These are phyloP conservation scores for Fusarium euwallaceae DNA, from an alignment of 2,329 filamentous ascomycete species.

Conservation along the genomic window DNA sequence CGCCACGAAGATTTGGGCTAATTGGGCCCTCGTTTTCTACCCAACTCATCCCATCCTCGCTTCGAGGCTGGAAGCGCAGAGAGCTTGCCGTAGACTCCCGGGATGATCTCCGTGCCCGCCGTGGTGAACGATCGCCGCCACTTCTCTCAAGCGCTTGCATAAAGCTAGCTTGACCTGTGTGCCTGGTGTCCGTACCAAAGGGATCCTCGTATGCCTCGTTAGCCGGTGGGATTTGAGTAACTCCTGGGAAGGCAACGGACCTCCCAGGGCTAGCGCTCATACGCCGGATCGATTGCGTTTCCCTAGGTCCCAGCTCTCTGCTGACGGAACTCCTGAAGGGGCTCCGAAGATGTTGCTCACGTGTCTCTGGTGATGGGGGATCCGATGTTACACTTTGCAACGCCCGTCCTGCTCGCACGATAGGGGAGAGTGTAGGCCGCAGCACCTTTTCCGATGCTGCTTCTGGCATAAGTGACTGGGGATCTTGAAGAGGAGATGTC, in stretches of 20 bases:
- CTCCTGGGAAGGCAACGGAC: slow-evolving; percentile 27
- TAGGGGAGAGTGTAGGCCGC: slow-evolving; percentile 67
- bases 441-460: slow-evolving; percentile 45
- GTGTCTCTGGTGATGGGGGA: slow-evolving; percentile 66
- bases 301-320: slow-evolving; percentile 51
- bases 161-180: slow-evolving; percentile 50
- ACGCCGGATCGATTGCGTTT: slow-evolving; percentile 43
- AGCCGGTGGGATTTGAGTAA: slow-evolving; percentile 21
- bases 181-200: slow-evolving; percentile 43
- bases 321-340: slow-evolving; percentile 63
- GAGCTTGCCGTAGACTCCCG: slow-evolving; percentile 52
- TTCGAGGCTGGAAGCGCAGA: slow-evolving; percentile 47
- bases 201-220: slow-evolving; percentile 47
- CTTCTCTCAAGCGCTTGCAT: slow-evolving; percentile 51
- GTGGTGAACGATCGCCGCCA: slow-evolving; percentile 29
- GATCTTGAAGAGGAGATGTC: slow-evolving; percentile 54
- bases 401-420: slow-evolving; percentile 68
- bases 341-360: slow-evolving; percentile 66
- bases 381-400: slow-evolving; percentile 71
- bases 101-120: slow-evolving; percentile 27
- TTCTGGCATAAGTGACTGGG: slow-evolving; percentile 50
- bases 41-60: slow-evolving; percentile 61
- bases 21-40: slow-evolving; percentile 54
- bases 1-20: slow-evolving; percentile 52
- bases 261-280: slow-evolving; percentile 50